Evolutionary conservation across 2,329 filamentous ascomycete species (phyloP).

Genomic region (Mycosphaerella sp.): DNA sequence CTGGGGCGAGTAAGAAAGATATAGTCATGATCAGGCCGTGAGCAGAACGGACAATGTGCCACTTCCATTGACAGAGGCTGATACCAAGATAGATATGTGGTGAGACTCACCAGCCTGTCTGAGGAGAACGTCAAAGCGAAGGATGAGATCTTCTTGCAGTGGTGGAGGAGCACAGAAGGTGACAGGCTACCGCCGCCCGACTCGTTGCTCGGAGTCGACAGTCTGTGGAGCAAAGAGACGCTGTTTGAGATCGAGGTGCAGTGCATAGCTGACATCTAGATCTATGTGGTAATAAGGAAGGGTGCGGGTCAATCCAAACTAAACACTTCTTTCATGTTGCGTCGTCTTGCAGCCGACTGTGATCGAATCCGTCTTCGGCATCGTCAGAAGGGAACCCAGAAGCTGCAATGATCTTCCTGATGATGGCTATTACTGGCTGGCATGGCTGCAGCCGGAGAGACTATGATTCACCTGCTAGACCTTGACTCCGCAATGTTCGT

Average conservation of each 20-base stretch:
- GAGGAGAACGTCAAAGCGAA: slow-evolving; percentile 11
- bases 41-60: background rate
- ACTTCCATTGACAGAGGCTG: background rate
- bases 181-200: slow-evolving; percentile 13
- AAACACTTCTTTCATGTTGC: too few relatives aligned
- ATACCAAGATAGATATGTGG: slow-evolving; percentile 15
- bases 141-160: slow-evolving; percentile 11
- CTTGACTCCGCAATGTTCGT: too few relatives aligned
- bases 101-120: slow-evolving; percentile 10
- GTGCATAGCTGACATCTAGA: slow-evolving; percentile 11
- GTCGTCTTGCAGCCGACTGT: too few relatives aligned
- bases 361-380: too few relatives aligned
- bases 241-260: slow-evolving; percentile 17
- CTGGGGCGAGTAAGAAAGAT: slow-evolving; percentile 14
- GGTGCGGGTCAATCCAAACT: too few relatives aligned
- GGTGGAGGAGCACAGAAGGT: slow-evolving; percentile 20
- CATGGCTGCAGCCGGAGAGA: too few relatives aligned
- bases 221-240: slow-evolving; percentile 18
- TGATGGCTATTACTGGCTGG: too few relatives aligned
- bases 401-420: too few relatives aligned
- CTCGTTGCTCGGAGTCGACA: slow-evolving; percentile 19
- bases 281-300: background rate
- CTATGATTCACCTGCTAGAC: too few relatives aligned
- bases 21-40: slow-evolving; percentile 21
- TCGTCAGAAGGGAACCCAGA: too few relatives aligned